These are phyloP conservation scores for Neofusicoccum kwambonambiense DNA, from an alignment of 2,329 filamentous ascomycete species.

Conservation along the genomic window DNA sequence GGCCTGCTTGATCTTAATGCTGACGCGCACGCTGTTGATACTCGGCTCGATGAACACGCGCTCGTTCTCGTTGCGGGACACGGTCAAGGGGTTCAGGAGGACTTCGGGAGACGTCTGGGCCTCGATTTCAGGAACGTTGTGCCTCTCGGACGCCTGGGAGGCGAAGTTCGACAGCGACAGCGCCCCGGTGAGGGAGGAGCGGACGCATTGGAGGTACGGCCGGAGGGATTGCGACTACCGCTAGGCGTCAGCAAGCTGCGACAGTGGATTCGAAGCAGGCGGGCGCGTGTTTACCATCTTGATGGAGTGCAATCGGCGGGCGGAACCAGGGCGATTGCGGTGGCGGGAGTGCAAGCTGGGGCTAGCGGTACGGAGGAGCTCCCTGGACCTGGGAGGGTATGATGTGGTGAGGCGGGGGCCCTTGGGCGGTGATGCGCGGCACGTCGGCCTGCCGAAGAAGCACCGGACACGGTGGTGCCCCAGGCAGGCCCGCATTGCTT, in stretches of 20 bases:
- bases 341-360: not conserved
- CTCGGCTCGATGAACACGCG: slow-evolving; percentile 93
- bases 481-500: slow-evolving; percentile 1
- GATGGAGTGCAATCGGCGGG: not conserved
- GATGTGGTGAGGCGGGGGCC: slow-evolving; percentile 18
- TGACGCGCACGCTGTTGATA: slow-evolving; percentile 94
- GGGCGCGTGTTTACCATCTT: slow-evolving; percentile 7
- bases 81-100: slow-evolving; percentile 82
- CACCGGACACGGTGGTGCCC: not conserved
- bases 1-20: slow-evolving; percentile 98
- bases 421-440: slow-evolving; percentile 17
- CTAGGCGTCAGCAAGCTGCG: slow-evolving; percentile 26
- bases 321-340: not conserved
- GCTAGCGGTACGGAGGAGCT: slow-evolving; percentile 11
- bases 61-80: slow-evolving; percentile 96
- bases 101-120: slow-evolving; percentile 90
- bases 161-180: slow-evolving; percentile 96
- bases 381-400: slow-evolving; percentile 11
- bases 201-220: slow-evolving; percentile 93
- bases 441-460: not conserved
- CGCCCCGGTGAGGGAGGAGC: slow-evolving; percentile 88
- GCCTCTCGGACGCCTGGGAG: slow-evolving; percentile 91
- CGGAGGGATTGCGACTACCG: slow-evolving; percentile 88
- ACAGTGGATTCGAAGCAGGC: not conserved
- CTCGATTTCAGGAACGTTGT: slow-evolving; percentile 98